Conservation (phyloP, 1,139 yeast genomes). For the Yamadazyma pseudoaaseri region DNA sequence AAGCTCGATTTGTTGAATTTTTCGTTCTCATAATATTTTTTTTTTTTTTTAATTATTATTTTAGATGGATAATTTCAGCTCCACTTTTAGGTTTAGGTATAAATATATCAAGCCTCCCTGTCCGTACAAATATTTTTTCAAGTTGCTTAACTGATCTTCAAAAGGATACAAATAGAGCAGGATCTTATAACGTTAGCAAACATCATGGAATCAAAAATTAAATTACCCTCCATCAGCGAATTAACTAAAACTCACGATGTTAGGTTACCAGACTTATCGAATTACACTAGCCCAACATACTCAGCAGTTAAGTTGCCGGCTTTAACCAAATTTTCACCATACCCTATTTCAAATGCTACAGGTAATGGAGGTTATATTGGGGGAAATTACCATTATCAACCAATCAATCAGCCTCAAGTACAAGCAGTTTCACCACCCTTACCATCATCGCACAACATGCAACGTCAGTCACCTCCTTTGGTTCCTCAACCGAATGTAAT, state of each 20-base stretch:
- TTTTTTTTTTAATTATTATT: no score
- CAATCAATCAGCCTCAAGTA: constrained; percentile 2
- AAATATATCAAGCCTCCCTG: no score
- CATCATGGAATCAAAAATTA: constrained; percentile 16
- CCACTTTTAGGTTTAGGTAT: no score
- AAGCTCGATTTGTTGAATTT: no score
- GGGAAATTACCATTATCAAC: constrained; percentile 7
- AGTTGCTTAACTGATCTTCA: no score
- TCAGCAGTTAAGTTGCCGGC: constrained; percentile 8
- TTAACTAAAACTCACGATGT: constrained; percentile 21
- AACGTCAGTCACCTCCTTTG: constrained; percentile 2
- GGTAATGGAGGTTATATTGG: constrained; percentile 2
- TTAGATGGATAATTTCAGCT: no score
- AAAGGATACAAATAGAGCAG: no score
- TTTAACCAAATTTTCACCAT: constrained; percentile 7
- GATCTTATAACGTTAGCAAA: no score
- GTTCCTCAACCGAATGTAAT: constrained; percentile 9
- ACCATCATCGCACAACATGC: not conserved
- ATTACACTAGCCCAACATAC: constrained; percentile 3
- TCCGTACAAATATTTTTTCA: no score
- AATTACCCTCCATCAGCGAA: constrained; percentile 37
- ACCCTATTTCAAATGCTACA: constrained; percentile 2
- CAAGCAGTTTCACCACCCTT: constrained; percentile 6
- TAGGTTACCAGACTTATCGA: constrained; percentile 12
- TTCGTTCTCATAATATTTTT: no score